A percentile compares a stretch with the other conserved stretches of the same genome.
phyloP scores from a whole-genome alignment of 805 yeast species.

The Yamadazyma scolyti region DNA sequence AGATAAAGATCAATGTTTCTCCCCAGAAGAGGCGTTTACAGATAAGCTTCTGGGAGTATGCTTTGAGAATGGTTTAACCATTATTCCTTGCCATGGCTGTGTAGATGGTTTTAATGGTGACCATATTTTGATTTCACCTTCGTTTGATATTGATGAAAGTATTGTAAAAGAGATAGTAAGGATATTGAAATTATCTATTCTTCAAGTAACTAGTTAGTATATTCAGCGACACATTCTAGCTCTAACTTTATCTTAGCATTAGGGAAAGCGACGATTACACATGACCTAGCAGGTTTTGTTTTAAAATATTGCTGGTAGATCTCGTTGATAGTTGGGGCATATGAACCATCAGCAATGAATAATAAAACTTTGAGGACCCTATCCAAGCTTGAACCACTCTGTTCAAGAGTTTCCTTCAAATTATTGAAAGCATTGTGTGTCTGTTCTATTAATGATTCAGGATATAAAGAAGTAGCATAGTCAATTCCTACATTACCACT shows the following conservation, averaged over 20 bases:
- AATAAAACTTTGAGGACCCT: constrained; percentile 44
- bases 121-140: constrained; percentile 42
- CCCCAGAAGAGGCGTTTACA: constrained; percentile 3
- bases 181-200: not conserved
- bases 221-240: constrained; percentile 41
- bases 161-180: constrained; percentile 30
- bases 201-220: constrained; percentile 3
- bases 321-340: constrained; percentile 38
- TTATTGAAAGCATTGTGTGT: constrained; percentile 39
- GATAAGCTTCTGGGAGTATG: constrained; percentile 13
- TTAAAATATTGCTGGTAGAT: constrained; percentile 43
- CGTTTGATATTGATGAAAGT: constrained; percentile 31
- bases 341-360: constrained; percentile 38
- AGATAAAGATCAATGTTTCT: constrained; percentile 39
- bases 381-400: constrained; percentile 41
- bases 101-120: constrained; percentile 29
- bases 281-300: constrained; percentile 46
- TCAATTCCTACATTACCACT: constrained; percentile 20
- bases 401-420: constrained; percentile 33
- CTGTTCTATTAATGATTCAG: constrained; percentile 39
- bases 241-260: constrained; percentile 43
- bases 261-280: constrained; percentile 47
- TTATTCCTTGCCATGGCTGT: constrained; percentile 44
- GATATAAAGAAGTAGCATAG: constrained; percentile 28
- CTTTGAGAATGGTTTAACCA: constrained; percentile 40